A percentile compares a stretch with the other conserved stretches of the same genome.
Evolutionary conservation across 148 eudicot genomes (phyloP).

Genomic region (Cornus suecica): DNA sequence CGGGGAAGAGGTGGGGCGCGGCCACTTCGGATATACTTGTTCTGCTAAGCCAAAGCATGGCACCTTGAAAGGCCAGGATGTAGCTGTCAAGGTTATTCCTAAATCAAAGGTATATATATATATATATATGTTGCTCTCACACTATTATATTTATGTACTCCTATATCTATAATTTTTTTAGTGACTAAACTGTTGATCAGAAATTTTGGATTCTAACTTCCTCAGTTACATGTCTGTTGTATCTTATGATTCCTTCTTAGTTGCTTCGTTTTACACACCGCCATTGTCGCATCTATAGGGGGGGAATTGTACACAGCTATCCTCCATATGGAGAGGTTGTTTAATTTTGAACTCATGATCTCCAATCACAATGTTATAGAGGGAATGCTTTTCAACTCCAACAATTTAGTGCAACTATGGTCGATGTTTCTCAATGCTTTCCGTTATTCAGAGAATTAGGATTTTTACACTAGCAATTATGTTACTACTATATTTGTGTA

Average conservation of each 20-base stretch:
- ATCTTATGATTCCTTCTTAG: too few species aligned
- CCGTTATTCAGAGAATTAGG: background rate
- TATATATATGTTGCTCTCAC: background rate
- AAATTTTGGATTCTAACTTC: background rate
- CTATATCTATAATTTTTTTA: background rate
- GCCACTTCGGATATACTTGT: conserved; percentile 98
- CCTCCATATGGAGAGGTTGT: too few species aligned
- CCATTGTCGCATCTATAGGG: too few species aligned
- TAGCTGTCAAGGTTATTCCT: conserved; percentile 95
- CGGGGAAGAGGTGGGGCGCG: conserved; percentile 90
- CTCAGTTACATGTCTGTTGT: conserved; percentile 2
- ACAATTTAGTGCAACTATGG: background rate
- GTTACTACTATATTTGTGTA: background rate
- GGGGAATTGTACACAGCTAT: too few species aligned
- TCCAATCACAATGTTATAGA: background rate
- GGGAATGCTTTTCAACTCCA: background rate
- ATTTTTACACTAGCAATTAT: background rate
- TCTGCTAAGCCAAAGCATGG: conserved; percentile 76
- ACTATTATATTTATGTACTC: background rate
- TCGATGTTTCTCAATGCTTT: background rate
- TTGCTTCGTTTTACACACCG: too few species aligned
- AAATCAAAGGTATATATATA: conserved; percentile 91
- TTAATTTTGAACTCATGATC: too few species aligned
- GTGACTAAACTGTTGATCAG: conserved; percentile 12
- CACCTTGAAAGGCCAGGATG: conserved; percentile 76